Percentiles rank a stretch among this genome's conserved stretches.
phyloP scores from a whole-genome alignment of 2,329 filamentous ascomycete genomes.

The Paracoccidioides brasiliensis region DNA sequence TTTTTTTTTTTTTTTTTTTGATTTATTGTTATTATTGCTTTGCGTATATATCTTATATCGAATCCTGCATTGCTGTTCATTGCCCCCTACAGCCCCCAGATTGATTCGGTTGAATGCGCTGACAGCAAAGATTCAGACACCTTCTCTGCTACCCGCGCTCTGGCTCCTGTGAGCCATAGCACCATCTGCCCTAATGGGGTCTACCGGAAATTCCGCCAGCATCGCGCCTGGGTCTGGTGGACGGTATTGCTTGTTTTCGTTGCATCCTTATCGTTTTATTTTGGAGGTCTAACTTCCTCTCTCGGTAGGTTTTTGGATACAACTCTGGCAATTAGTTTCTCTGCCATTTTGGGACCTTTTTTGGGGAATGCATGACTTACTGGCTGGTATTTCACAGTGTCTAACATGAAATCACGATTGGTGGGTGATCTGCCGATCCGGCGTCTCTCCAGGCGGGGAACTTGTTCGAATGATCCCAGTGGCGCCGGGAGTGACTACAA shows the following conservation, averaged over 20 bases:
- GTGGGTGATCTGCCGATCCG: neutral
- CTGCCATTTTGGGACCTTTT: neutral
- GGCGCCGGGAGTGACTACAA: conserved; percentile 38
- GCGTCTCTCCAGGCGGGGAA: conserved; percentile 9
- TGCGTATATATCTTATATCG: too few species aligned
- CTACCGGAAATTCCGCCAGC: neutral
- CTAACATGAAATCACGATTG: neutral
- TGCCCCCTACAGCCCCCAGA: too few species aligned
- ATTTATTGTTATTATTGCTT: neutral
- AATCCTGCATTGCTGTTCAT: too few species aligned
- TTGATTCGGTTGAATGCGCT: neutral
- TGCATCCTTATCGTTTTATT: neutral
- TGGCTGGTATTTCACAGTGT: neutral
- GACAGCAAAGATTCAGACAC: neutral
- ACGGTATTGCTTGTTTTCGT: neutral
- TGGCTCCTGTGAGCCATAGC: neutral
- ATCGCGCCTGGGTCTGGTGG: neutral
- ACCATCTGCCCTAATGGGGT: neutral
- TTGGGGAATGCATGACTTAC: neutral
- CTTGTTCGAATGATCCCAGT: conserved; percentile 16
- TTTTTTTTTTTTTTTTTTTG: too few species aligned
- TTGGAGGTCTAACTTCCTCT: neutral
- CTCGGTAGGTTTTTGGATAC: neutral
- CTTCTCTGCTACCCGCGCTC: neutral
- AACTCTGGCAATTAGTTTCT: neutral